phyloP scores from a whole-genome alignment of 2,329 filamentous ascomycete genomes.

The Sphaceloma murrayae region DNA sequence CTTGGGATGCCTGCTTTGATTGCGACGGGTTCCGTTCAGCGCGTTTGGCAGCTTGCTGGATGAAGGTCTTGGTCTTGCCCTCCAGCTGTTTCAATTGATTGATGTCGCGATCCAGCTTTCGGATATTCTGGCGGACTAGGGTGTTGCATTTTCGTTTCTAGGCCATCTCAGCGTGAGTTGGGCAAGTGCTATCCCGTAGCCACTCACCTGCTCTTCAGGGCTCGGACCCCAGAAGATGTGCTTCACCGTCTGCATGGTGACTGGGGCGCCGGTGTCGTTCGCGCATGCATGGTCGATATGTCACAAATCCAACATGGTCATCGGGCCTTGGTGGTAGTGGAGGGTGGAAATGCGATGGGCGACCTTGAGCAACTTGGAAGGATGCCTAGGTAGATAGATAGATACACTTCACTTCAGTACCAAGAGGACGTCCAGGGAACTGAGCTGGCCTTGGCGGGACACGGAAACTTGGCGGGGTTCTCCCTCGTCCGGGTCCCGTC shows the following conservation, averaged over 20 bases:
- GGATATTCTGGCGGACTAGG: conserved; percentile 79
- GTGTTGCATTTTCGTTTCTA: conserved; percentile 96
- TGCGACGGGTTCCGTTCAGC: conserved; percentile 71
- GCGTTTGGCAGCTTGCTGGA: conserved; percentile 71
- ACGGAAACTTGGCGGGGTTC: too few relatives aligned
- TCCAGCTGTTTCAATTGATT: conserved; percentile 67
- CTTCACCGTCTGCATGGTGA: conserved; percentile 73
- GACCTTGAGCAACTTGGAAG: too few relatives aligned
- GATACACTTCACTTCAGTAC: too few relatives aligned
- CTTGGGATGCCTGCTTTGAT: conserved; percentile 66
- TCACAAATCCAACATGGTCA: conserved; percentile 6
- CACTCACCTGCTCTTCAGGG: conserved; percentile 75
- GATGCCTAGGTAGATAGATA: too few relatives aligned
- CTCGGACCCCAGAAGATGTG: conserved; percentile 85
- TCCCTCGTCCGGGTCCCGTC: too few relatives aligned
- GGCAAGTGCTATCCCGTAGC: conserved; percentile 7
- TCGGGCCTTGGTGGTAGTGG: too few relatives aligned
- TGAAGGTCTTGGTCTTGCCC: conserved; percentile 72
- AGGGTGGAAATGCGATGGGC: too few relatives aligned
- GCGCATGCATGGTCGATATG: conserved; percentile 1
- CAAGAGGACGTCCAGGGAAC: too few relatives aligned
- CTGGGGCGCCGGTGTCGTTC: neutral
- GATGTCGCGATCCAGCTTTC: conserved; percentile 92
- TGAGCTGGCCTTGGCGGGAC: too few relatives aligned
- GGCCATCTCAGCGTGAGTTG: too few relatives aligned